These are phyloP conservation scores for Marasmius fiardii DNA, from an alignment of 1,284 basidiomycete species.

Conservation along the genomic window DNA sequence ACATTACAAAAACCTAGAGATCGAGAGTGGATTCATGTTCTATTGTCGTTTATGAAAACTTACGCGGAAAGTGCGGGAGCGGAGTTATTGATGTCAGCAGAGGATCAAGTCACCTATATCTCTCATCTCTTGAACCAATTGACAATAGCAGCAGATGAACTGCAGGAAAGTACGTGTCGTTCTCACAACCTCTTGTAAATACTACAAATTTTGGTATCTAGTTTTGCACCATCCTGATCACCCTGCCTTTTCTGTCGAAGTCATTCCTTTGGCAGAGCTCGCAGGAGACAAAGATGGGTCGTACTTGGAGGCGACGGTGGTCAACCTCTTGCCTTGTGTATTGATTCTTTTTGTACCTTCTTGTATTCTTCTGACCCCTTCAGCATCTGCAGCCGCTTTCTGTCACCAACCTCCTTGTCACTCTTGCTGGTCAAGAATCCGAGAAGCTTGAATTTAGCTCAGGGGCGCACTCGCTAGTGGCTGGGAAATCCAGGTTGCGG, in stretches of 20 bases:
- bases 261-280: conserved; percentile 42
- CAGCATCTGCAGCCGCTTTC: conserved; percentile 37
- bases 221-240: conserved; percentile 68
- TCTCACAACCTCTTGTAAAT: neutral
- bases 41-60: conserved; percentile 67
- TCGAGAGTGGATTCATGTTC: conserved; percentile 70
- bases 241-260: conserved; percentile 54
- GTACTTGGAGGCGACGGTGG: conserved; percentile 51
- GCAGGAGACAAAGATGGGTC: conserved; percentile 64
- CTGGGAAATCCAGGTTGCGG: conserved; percentile 53
- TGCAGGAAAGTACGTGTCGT: conserved; percentile 53
- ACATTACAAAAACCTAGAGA: conserved; percentile 53
- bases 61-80: conserved; percentile 53
- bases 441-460: conserved; percentile 50
- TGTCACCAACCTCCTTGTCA: conserved; percentile 48
- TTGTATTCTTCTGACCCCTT: conserved; percentile 1
- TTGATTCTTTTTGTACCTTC: conserved; percentile 21
- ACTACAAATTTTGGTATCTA: conserved; percentile 24
- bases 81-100: conserved; percentile 50
- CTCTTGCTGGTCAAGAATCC: conserved; percentile 52
- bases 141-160: conserved; percentile 38
- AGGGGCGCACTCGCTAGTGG: conserved; percentile 32
- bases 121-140: conserved; percentile 49
- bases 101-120: conserved; percentile 52
- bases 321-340: conserved; percentile 74